phyloP scores from a whole-genome alignment of 2,329 filamentous ascomycete species.

The Aspergillus luchuensis region DNA sequence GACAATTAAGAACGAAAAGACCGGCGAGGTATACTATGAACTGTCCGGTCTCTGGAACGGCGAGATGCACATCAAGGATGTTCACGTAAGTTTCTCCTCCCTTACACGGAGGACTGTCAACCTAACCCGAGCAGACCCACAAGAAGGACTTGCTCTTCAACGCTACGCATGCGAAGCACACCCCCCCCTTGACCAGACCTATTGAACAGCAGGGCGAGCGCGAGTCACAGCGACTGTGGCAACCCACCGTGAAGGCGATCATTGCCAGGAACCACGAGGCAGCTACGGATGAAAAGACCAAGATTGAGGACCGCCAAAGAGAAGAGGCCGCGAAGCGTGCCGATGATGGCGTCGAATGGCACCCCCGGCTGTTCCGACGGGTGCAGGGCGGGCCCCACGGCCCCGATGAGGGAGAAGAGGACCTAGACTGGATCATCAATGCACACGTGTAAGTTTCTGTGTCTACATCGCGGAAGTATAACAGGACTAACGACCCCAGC shows the following conservation, averaged over 20 bases:
- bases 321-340: constrained; percentile 80
- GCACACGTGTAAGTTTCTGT: constrained; percentile 68
- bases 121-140: constrained; percentile 64
- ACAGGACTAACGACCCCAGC: constrained; percentile 37
- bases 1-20: constrained; percentile 82
- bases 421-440: constrained; percentile 93
- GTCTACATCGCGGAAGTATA: background rate
- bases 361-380: constrained; percentile 77
- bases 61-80: constrained; percentile 88
- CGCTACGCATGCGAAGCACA: constrained; percentile 74
- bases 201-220: constrained; percentile 84
- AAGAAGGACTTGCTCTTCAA: constrained; percentile 90
- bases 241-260: constrained; percentile 77
- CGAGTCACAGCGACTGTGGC: constrained; percentile 88
- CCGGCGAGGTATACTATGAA: constrained; percentile 85
- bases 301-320: constrained; percentile 88
- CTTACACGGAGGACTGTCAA: background rate
- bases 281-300: constrained; percentile 94
- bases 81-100: constrained; percentile 52
- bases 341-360: constrained; percentile 82
- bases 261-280: constrained; percentile 81
- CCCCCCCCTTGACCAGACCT: constrained; percentile 71
- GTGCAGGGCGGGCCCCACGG: constrained; percentile 72
- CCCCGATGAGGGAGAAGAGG: constrained; percentile 78
- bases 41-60: constrained; percentile 90